Conservation (phyloP, 352 stramenopile species). For the Phytophthora gonapodyides region DNA sequence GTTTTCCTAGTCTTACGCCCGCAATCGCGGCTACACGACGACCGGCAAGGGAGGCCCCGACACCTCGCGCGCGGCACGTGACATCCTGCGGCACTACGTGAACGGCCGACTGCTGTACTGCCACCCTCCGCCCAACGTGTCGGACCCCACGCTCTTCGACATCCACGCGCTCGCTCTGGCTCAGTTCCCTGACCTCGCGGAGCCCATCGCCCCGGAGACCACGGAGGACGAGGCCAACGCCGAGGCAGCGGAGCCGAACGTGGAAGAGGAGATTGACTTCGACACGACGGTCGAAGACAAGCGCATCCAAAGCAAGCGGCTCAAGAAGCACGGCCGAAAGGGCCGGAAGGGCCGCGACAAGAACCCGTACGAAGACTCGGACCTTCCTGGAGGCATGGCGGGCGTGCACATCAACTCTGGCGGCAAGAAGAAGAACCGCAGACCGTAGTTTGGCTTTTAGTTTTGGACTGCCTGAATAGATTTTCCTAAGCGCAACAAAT, state of each 20-base stretch:
- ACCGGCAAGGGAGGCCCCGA: conserved; percentile 95
- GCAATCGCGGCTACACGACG: conserved; percentile 92
- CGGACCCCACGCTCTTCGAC: conserved; percentile 68
- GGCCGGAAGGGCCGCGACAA: conserved; percentile 96
- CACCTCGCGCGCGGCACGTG: conserved; percentile 93
- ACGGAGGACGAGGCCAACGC: conserved; percentile 23
- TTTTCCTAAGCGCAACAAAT: conserved; percentile 14
- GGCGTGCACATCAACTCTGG: conserved; percentile 73
- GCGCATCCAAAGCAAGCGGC: conserved; percentile 67
- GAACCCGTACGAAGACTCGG: conserved; percentile 95
- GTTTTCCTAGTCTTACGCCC: conserved; percentile 68
- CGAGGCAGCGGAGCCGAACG: conserved; percentile 20
- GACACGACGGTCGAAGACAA: conserved; percentile 79
- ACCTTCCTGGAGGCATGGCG: conserved; percentile 54
- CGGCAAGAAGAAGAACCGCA: conserved; percentile 77
- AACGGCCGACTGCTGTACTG: conserved; percentile 98
- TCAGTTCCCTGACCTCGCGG: conserved; percentile 60
- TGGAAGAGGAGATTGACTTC: conserved; percentile 62
- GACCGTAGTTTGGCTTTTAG: conserved; percentile 26
- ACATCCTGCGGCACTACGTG: conserved; percentile 98
- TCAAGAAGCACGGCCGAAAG: conserved; percentile 97
- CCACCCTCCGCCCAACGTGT: conserved; percentile 89
- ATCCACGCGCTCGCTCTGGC: conserved; percentile 66
- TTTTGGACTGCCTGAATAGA: too few relatives aligned
- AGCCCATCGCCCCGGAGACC: conserved; percentile 19